These are phyloP conservation scores for Austroboletus festivus DNA, from an alignment of 768 basidiomycete genomes.

Conservation along the genomic window DNA sequence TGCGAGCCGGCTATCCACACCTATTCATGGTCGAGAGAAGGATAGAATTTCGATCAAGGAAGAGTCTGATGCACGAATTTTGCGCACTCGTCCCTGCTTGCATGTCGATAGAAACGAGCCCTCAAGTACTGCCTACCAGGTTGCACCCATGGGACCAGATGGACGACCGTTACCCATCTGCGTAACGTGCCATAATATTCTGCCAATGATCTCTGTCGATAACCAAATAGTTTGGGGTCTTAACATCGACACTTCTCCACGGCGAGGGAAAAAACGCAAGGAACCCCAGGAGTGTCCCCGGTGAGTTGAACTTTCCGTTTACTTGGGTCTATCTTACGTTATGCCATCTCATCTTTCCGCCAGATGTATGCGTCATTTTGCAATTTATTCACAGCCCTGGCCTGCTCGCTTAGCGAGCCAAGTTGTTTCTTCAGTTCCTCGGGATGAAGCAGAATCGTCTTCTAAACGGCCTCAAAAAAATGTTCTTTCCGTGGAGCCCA, in stretches of 20 bases:
- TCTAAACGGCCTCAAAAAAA: constrained; percentile 51
- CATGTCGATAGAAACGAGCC: constrained; percentile 35
- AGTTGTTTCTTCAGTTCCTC: constrained; percentile 44
- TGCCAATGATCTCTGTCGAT: constrained; percentile 76
- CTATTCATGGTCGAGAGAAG: constrained; percentile 35
- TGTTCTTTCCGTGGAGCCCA: constrained; percentile 51
- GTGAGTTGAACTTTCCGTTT: constrained; percentile 40
- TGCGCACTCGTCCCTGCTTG: constrained; percentile 47
- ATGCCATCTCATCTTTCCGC: constrained; percentile 10
- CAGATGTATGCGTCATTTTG: constrained; percentile 78
- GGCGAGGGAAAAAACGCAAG: constrained; percentile 53
- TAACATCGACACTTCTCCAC: constrained; percentile 43
- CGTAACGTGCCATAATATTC: constrained; percentile 62
- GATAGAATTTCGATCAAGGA: constrained; percentile 46
- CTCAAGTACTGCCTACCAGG: constrained; percentile 38
- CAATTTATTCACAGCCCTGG: constrained; percentile 73
- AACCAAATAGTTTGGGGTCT: constrained; percentile 74
- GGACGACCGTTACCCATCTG: constrained; percentile 71
- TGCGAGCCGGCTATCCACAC: constrained; percentile 32
- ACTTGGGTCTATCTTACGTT: constrained; percentile 14
- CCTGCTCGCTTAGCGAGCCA: constrained; percentile 55
- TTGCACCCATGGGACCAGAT: constrained; percentile 55
- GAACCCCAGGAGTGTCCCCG: constrained; percentile 70
- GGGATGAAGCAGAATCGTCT: constrained; percentile 40
- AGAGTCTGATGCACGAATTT: constrained; percentile 44